Evolutionary conservation across 1,139 yeast genomes (phyloP).

Genomic region (Geotrichum bryndzae): DNA sequence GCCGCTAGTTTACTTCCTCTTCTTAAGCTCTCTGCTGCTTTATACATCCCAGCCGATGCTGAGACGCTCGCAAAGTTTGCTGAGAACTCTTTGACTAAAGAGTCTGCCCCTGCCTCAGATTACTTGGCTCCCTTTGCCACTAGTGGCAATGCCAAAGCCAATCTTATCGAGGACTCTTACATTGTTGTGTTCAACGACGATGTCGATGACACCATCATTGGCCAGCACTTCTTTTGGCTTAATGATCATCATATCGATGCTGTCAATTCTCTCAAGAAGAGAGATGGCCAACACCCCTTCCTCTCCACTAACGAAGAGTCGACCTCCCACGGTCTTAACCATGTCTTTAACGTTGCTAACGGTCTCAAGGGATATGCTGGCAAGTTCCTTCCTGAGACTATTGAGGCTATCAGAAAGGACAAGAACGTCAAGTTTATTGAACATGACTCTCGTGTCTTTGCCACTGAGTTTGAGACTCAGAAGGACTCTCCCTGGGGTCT

Average conservation of each 20-base stretch:
- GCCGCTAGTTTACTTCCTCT: constrained; percentile 47
- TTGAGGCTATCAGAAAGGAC: constrained; percentile 44
- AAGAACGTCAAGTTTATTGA: constrained; percentile 62
- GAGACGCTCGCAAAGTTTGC: constrained; percentile 10
- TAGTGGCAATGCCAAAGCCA: constrained; percentile 13
- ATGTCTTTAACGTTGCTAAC: constrained; percentile 54
- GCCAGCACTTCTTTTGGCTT: constrained; percentile 18
- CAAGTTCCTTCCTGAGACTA: constrained; percentile 61
- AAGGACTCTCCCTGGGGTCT: constrained; percentile 95
- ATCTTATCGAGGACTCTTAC: constrained; percentile 17
- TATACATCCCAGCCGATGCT: constrained; percentile 49
- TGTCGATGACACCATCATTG: constrained; percentile 14
- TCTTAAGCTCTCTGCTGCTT: constrained; percentile 50
- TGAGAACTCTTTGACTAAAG: not conserved
- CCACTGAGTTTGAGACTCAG: constrained; percentile 60
- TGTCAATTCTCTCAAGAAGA: constrained; percentile 13
- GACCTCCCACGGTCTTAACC: constrained; percentile 50
- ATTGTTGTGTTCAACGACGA: constrained; percentile 19
- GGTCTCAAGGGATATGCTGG: constrained; percentile 47
- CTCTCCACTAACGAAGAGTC: constrained; percentile 36
- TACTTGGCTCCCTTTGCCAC: constrained; percentile 17
- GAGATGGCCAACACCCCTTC: constrained; percentile 37
- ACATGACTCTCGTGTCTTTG: constrained; percentile 68
- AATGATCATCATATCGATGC: constrained; percentile 12
- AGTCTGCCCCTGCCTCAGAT: not conserved